Conservation (phyloP, 805 yeast genomes). For the Lachancea fermentati region DNA sequence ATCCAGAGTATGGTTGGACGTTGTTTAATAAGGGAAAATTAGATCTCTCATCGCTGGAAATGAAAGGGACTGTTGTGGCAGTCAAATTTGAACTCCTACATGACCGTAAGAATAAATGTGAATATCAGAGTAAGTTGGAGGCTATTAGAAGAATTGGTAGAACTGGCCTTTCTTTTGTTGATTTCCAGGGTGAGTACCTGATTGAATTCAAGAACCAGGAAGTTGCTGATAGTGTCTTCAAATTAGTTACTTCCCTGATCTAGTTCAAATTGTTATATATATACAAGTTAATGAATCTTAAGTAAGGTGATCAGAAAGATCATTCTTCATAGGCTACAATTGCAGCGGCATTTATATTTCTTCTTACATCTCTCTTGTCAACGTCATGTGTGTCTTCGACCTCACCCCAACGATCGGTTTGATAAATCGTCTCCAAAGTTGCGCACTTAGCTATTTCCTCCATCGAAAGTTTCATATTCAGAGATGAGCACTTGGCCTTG, state of each 20-base stretch:
- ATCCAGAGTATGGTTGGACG: conserved; percentile 20
- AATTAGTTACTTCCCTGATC: conserved; percentile 12
- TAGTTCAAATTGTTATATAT: neutral
- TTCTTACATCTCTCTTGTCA: conserved; percentile 82
- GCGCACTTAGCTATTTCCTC: conserved; percentile 75
- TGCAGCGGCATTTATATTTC: conserved; percentile 78
- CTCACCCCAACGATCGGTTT: conserved; percentile 93
- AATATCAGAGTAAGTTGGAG: conserved; percentile 12
- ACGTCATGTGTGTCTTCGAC: conserved; percentile 99
- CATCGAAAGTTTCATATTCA: conserved; percentile 38
- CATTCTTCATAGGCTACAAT: conserved; percentile 38
- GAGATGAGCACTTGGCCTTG: conserved; percentile 17
- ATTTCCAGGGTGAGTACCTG: conserved; percentile 14
- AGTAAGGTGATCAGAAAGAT: neutral
- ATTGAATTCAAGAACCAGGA: conserved; percentile 25
- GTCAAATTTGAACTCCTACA: conserved; percentile 15
- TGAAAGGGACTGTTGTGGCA: conserved; percentile 13
- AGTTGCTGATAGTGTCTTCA: conserved; percentile 23
- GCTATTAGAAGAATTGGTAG: conserved; percentile 25
- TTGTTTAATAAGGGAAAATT: conserved; percentile 13
- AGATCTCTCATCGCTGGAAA: conserved; percentile 21
- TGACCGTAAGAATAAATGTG: conserved; percentile 1
- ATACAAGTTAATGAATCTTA: neutral
- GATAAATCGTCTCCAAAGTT: conserved; percentile 75
- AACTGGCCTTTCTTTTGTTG: conserved; percentile 23